phyloP scores from a whole-genome alignment of 176 grass and related monocot genomes.

The Avena eriantha region DNA sequence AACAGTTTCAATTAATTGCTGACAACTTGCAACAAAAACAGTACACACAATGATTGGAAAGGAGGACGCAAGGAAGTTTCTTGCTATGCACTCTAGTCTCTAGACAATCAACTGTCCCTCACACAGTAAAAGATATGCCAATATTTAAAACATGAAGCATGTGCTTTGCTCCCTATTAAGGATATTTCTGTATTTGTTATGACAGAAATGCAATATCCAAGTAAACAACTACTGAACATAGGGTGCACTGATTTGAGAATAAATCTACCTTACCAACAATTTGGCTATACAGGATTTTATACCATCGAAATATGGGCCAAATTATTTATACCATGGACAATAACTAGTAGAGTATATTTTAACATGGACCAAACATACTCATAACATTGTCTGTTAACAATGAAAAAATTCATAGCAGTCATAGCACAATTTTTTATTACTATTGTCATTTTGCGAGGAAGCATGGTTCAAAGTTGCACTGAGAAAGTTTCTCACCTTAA shows the following conservation, averaged over 20 bases:
- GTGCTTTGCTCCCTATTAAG: too few relatives aligned
- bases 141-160: not conserved
- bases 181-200: too few relatives aligned
- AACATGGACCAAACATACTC: not conserved
- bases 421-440: not conserved
- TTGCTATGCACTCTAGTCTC: conserved; percentile 30
- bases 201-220: too few relatives aligned
- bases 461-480: conserved; percentile 30
- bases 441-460: conserved; percentile 1
- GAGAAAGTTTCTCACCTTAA: conserved; percentile 53
- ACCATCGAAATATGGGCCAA: not conserved
- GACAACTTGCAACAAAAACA: conserved; percentile 18
- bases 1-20: conserved; percentile 27
- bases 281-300: not conserved
- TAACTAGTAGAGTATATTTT: not conserved
- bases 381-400: conserved; percentile 9
- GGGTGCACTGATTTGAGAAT: not conserved
- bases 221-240: not conserved
- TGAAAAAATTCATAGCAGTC: not conserved
- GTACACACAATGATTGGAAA: conserved; percentile 34
- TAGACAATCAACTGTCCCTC: conserved; percentile 30
- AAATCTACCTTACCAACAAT: not conserved
- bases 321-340: not conserved
- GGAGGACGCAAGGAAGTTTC: conserved; percentile 10
- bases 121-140: not conserved